Conservation (phyloP, 139 green algal species). For the Micromonas pusilla region DNA sequence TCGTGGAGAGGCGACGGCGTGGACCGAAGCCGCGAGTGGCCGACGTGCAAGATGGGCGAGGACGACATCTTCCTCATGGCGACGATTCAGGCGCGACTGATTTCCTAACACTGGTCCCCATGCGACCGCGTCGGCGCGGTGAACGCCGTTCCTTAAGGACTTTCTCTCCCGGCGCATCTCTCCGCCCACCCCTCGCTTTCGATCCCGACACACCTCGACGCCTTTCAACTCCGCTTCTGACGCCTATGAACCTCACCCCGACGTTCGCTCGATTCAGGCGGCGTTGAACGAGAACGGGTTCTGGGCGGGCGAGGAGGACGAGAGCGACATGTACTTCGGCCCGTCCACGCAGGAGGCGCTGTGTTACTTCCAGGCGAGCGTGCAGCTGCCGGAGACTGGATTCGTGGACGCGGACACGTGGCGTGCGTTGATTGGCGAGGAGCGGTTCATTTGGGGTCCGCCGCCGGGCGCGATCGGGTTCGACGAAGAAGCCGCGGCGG, state of each 20-base stretch:
- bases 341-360: slow-evolving; percentile 25
- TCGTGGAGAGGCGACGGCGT: slow-evolving; percentile 2
- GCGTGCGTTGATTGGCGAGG: slow-evolving; percentile 19
- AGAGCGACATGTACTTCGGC: slow-evolving; percentile 26
- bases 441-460: not conserved
- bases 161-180: too few relatives aligned
- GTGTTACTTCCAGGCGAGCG: slow-evolving; percentile 16
- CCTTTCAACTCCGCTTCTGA: too few relatives aligned
- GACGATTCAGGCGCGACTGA: not conserved
- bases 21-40: not conserved
- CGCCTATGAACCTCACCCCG: too few relatives aligned
- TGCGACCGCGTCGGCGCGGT: too few relatives aligned
- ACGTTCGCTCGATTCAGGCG: too few relatives aligned
- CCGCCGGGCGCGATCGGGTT: slow-evolving; percentile 15
- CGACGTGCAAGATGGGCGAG: not conserved
- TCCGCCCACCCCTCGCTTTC: too few relatives aligned
- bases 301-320: slow-evolving; percentile 25
- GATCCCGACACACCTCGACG: too few relatives aligned
- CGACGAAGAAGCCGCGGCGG: not conserved
- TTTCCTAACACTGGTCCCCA: too few relatives aligned
- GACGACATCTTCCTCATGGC: slow-evolving; percentile 20
- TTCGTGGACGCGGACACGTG: slow-evolving; percentile 24
- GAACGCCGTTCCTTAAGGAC: too few relatives aligned
- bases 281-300: slow-evolving; percentile 1
- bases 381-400: slow-evolving; percentile 5